A percentile compares a stretch with the other conserved stretches of the same genome.
phyloP scores from a whole-genome alignment of 805 yeast species.

The Candida dendrica region DNA sequence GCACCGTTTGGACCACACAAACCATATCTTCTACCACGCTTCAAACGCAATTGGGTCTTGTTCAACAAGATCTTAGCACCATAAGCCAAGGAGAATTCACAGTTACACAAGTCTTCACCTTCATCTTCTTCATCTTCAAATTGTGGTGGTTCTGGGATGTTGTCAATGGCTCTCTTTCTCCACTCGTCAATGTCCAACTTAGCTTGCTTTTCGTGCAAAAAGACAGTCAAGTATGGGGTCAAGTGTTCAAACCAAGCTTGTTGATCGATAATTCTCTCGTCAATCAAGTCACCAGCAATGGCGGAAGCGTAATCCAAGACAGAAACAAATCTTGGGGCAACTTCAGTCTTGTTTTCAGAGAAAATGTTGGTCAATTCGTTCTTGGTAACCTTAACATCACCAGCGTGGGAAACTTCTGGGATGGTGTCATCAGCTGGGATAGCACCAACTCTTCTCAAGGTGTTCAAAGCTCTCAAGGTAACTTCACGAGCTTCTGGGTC shows the following conservation, averaged over 20 bases:
- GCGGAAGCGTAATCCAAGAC: constrained; percentile 84
- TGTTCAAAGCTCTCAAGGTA: constrained; percentile 92
- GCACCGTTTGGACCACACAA: constrained; percentile 97
- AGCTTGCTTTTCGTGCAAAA: constrained; percentile 90
- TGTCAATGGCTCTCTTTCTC: constrained; percentile 95
- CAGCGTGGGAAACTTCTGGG: constrained; percentile 98
- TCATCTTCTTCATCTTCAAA: constrained; percentile 97
- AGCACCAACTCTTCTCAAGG: constrained; percentile 98
- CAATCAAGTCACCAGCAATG: constrained; percentile 97
- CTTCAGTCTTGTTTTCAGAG: constrained; percentile 50
- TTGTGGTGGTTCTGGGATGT: constrained; percentile 93
- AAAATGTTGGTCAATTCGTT: constrained; percentile 72
- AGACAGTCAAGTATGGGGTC: constrained; percentile 91
- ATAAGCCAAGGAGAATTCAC: constrained; percentile 99
- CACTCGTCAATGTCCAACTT: constrained; percentile 86
- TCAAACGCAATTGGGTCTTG: constrained; percentile 86
- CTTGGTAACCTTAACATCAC: constrained; percentile 87
- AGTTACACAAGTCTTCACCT: constrained; percentile 99
- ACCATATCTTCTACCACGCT: constrained; percentile 97
- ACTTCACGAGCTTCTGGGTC: constrained; percentile 99
- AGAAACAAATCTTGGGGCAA: constrained; percentile 70
- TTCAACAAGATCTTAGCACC: constrained; percentile 98
- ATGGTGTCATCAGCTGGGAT: constrained; percentile 82
- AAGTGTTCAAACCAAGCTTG: constrained; percentile 83
- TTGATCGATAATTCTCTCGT: constrained; percentile 93